Evolutionary conservation across 2,329 filamentous ascomycete genomes (phyloP).

Genomic region (Cryphonectria japonica): DNA sequence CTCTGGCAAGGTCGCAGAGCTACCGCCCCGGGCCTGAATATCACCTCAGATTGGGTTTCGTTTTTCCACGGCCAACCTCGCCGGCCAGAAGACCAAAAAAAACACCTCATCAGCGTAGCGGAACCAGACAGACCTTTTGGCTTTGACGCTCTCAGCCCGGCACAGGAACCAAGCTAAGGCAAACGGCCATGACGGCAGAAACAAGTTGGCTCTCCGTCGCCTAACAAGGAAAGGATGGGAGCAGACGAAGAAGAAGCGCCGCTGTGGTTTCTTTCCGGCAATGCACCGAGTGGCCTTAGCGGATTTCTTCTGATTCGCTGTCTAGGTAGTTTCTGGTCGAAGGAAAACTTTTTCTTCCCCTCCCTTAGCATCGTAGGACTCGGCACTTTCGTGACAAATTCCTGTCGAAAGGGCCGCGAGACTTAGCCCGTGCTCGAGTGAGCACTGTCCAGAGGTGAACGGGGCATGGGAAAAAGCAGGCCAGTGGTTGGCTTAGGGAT

Average conservation of each 20-base stretch:
- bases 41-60: background rate
- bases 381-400: background rate
- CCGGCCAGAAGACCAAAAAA: background rate
- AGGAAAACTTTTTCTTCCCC: too few relatives aligned
- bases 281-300: too few relatives aligned
- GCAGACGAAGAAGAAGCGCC: background rate
- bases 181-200: background rate
- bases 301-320: background rate
- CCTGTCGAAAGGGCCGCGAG: background rate
- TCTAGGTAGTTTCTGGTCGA: background rate
- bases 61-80: background rate
- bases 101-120: background rate
- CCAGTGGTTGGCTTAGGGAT: background rate
- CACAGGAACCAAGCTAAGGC: background rate
- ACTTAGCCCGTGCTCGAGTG: background rate
- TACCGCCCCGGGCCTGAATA: background rate
- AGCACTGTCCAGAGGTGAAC: background rate
- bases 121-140: background rate
- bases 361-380: background rate
- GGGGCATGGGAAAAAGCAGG: background rate
- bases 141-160: background rate
- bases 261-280: too few relatives aligned
- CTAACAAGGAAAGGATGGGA: background rate
- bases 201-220: background rate
- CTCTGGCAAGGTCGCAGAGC: background rate